A percentile compares a stretch with the other conserved stretches of the same genome.
phyloP scores from a whole-genome alignment of 2,329 filamentous ascomycete genomes.

The Endothia cerciana region DNA sequence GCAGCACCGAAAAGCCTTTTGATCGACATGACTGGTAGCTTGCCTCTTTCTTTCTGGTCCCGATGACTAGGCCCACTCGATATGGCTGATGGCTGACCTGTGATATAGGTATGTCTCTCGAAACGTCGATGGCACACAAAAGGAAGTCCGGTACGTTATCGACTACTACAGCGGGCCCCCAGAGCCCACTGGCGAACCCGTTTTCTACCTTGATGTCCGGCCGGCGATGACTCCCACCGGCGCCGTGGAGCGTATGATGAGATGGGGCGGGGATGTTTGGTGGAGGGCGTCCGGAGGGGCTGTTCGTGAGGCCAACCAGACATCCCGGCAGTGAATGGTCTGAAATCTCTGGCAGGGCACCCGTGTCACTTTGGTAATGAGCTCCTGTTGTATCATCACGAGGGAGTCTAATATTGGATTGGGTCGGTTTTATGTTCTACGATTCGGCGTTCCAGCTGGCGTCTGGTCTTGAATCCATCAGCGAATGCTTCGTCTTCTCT shows the following conservation, averaged over 20 bases:
- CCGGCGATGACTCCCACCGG: slow-evolving; percentile 83
- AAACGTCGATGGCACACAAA: slow-evolving; percentile 66
- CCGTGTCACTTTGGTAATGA: neutral
- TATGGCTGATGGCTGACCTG: neutral
- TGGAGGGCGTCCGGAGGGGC: slow-evolving; percentile 81
- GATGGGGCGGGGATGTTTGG: slow-evolving; percentile 95
- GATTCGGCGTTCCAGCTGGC: neutral
- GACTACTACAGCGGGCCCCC: slow-evolving; percentile 90
- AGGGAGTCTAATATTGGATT: neutral
- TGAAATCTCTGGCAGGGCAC: neutral
- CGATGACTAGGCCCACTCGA: neutral
- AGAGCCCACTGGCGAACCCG: slow-evolving; percentile 84
- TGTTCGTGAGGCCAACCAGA: slow-evolving; percentile 49
- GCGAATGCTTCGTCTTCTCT: slow-evolving; percentile 5
- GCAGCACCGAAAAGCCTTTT: slow-evolving; percentile 81
- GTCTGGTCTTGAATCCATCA: neutral
- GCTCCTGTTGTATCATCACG: neutral
- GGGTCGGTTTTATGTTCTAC: neutral
- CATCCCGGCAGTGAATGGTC: slow-evolving; percentile 9
- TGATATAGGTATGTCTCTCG: slow-evolving; percentile 68
- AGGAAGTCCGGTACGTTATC: slow-evolving; percentile 91
- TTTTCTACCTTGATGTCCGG: slow-evolving; percentile 94
- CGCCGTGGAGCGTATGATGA: slow-evolving; percentile 78
- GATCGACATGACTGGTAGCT: slow-evolving; percentile 88
- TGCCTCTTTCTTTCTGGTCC: neutral